Evolutionary conservation across 192 early-diverging fungal genomes (phyloP), one percentile per base, ranked within the genome.

Genomic region (Spizellomyces sp.): DNA sequence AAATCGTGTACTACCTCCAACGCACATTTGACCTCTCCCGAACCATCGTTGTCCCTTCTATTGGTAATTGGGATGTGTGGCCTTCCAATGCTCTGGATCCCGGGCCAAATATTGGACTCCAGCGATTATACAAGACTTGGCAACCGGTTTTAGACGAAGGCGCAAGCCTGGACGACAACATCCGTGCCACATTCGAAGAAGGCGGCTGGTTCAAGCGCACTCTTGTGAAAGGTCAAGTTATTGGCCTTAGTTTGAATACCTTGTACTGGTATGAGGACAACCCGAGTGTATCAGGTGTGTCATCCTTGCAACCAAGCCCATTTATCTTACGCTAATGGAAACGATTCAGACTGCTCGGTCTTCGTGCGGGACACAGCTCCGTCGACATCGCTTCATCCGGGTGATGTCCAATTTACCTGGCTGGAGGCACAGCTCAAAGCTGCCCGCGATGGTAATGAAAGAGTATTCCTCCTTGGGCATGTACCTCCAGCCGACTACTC

Each of bases 41-140:
- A 15, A 71, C 58, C 10, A 54, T 69, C 14, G 69, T 82, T 27
- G 69, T 82, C 52, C 82, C 82, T 4, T 54, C 75, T 21, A 81
- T 84, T 60, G 80, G 82, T 27, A 84, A 84, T 70, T 82, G 82
- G 80, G 82, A 83, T 46, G 74, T 81, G 8, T 81, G 56, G 46
- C 82, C 82, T 8, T 54, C 59, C 66, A 66, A 76, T 60, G 27
- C 36, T 10, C 71, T 83, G 7, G 58, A 46, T 8, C 58, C 54
- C 15, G 9, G 8, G 17, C 56, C 59, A 8, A 54, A 77, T 62
- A 70, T 67, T 45, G 57, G 66, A 6, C 44, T 9, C 8, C 17
- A 54, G 22, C 22, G 45, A 5, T 70, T 83, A n/a, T 83, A 73
- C 65, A 15, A 44, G 10, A 48, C 74, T 9, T 83, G 79, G 79